Base-by-base conservation (phyloP, 1,139 yeast genomes). In the Debaryomyces nepalensis region DNA sequence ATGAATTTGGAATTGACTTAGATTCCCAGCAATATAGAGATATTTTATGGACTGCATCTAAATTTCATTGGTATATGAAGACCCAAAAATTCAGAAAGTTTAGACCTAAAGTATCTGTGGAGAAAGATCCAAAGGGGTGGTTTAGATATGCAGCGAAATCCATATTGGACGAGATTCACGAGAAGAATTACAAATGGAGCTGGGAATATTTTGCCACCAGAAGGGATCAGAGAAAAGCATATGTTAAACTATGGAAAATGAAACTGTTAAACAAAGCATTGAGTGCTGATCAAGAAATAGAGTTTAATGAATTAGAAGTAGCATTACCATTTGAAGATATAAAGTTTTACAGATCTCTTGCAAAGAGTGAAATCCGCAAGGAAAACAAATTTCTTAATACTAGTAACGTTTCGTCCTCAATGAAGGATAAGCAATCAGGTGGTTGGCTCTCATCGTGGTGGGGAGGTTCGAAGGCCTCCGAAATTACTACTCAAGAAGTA, bases 11-110 rank as follows among this genome's bases (percentile, higher is more conserved):
- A 11, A 69, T 95, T 16, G 89, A 85, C 43, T 70, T 95, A 47
- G 95, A 93, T 59, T 82, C 93, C 42, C 78, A 81, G 41, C 98
- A 93, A 59, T 95, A 95, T 58, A 76, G 84, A 33, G 95, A 88
- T 58, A 75, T 89, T 4, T 70, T 95, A 32, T 81, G 88, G 77
- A 84, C 96, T 1, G 83, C 90, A 5, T 87, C 96, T 3, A 81
- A 84, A 47, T 82, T 88, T 59, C 90, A 87, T 51, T 81, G 93
- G 78, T 87, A 81, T 55, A 74, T 79, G 52, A 84, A 82, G 53
- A 87, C 97, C 0, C 81, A 82, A 49, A 86, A 82, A 56, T 91
- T 83, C 58, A 79, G 89, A 52, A 80, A 77, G 47, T 71, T 76
- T 42, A 78, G 95, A 51, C 99, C 99, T 0, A 64, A 64, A 26